Percentiles rank a stretch among this genome's conserved stretches.
phyloP scores from a whole-genome alignment of 345 rosid genomes.

The Carallia pectinifolia region DNA sequence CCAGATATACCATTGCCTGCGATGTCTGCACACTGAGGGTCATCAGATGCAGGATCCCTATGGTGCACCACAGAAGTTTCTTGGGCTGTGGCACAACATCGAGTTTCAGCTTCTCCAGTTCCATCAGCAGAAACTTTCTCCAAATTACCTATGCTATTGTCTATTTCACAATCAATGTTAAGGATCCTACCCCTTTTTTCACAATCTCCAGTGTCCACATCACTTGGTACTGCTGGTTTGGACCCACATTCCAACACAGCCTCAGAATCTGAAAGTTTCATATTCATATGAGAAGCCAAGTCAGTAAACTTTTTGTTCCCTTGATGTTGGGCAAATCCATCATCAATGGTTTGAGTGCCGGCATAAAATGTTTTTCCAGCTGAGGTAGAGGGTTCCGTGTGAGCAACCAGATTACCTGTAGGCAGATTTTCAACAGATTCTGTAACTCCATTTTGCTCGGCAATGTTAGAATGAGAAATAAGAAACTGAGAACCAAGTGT shows the following conservation, averaged over 20 bases:
- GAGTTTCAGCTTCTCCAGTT: conserved; percentile 28
- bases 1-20: conserved; percentile 3
- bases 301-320: conserved; percentile 44
- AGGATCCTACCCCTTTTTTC: conserved; percentile 31
- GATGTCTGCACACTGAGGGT: conserved; percentile 21
- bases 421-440: conserved; percentile 45
- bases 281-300: conserved; percentile 38
- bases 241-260: conserved; percentile 34
- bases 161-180: conserved; percentile 25
- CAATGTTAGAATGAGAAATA: conserved; percentile 41
- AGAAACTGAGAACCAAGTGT: conserved; percentile 67
- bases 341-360: conserved; percentile 36
- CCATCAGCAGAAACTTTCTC: conserved; percentile 19
- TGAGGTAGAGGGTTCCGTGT: conserved; percentile 40
- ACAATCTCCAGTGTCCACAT: conserved; percentile 20
- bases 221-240: conserved; percentile 33
- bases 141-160: conserved; percentile 14
- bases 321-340: conserved; percentile 41
- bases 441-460: conserved; percentile 39
- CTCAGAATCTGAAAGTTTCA: conserved; percentile 29
- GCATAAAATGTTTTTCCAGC: conserved; percentile 24
- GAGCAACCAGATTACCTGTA: conserved; percentile 43
- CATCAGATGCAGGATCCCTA: conserved; percentile 33
- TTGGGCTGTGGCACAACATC: conserved; percentile 30
- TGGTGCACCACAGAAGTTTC: conserved; percentile 22